Base-by-base conservation (phyloP, 352 stramenopile species). In the Pythium inflatum region DNA sequence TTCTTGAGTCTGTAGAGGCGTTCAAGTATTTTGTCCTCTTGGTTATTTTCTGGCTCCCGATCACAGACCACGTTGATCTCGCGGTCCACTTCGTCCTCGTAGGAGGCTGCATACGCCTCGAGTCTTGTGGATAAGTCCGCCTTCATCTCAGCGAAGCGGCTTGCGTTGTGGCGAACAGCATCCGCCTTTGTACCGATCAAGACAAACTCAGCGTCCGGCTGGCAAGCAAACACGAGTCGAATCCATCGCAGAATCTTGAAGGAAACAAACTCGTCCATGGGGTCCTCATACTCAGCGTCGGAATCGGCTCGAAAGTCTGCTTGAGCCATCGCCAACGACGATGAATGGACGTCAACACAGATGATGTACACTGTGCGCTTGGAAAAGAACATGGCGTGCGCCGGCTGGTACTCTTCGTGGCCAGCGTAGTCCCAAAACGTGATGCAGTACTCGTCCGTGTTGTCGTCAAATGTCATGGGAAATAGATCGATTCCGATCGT, bases 331-430 rank as follows among this genome's bases (percentile, higher is more conserved):
- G 41, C 46, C 2, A 51, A 13, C 25, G 18, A 3, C 14, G 51
- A 73, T 5, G 51, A 20, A 2, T 60, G 34, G 22, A 73, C 22
- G n/a, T 69, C 60, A n/a, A 69, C 24, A 20, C 31, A 69, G 18
- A 74, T 30, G 6, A 74, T 14, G 18, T 51, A 69, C 22, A 69
- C 27, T 28, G 59, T 74, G 1, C 60, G 59, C 2, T 16, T 20
- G 1, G 67, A 69, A 28, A 59, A 74, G 54, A 74, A 74, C 0
- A 69, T 30, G 27, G 67, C 50, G 60, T 74, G 58, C 0, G 53
- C 66, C 1, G 28, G 18, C 31, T 72, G 56, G 31, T 66, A 72
- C 33, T 38, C 16, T 11, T 56, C 49, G 11, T 56, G 28, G 7
- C 49, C 49, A 16, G 49, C 25, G 18, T 38, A 56, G n/a, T 56